These are phyloP conservation scores for Pinus taeda DNA, from an alignment of 75 land plant species.

Conservation along the genomic window DNA sequence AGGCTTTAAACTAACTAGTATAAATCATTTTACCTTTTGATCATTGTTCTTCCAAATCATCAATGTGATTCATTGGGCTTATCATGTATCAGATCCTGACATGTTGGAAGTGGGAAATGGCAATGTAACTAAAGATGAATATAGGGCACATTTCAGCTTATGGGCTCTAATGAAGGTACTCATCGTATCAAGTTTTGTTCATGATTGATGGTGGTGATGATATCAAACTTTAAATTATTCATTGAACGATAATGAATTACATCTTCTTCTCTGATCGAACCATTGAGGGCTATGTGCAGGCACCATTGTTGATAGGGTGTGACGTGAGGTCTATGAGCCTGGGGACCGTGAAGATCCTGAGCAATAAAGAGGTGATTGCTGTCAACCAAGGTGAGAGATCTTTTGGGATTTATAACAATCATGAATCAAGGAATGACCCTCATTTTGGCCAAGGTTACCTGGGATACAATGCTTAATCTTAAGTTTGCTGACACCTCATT, in stretches of 20 bases:
- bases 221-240: neutral
- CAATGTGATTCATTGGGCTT: neutral
- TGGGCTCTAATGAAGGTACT: conserved; percentile 90
- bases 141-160: conserved; percentile 80
- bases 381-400: conserved; percentile 79
- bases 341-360: conserved; percentile 47
- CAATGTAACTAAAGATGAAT: conserved; percentile 75
- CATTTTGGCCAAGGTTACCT: no score
- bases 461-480: no score
- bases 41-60: neutral
- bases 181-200: neutral
- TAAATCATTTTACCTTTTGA: no score
- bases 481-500: neutral
- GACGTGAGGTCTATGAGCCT: conserved; percentile 68
- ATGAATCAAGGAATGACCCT: neutral
- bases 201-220: neutral
- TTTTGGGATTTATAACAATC: no score
- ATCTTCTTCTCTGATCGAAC: neutral
- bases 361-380: conserved; percentile 81
- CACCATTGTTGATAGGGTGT: conserved; percentile 90
- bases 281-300: conserved; percentile 30
- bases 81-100: conserved; percentile 71
- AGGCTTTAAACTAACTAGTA: no score
- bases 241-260: neutral
- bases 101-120: conserved; percentile 98